Base-by-base conservation (phyloP, 2,329 filamentous ascomycete species). In the Falciphora oryzae region DNA sequence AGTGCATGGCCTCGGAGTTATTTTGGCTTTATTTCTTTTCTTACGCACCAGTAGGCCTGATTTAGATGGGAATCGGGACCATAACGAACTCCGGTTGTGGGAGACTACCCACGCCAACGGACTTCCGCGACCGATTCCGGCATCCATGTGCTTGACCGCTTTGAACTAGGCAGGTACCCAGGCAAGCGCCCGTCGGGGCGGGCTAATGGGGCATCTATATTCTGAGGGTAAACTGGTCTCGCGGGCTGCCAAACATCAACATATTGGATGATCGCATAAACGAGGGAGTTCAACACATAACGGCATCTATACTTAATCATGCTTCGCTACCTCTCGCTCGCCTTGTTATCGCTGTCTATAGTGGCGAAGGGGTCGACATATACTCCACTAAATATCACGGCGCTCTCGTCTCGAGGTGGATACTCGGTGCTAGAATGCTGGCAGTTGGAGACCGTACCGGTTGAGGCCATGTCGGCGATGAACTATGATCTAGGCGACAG, bases 361-460 rank as follows among this genome's bases (percentile, higher is more conserved):
- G 22, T 4, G 29, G 62, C 25, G 8, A 22, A 63, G 31, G 50
- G 16, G 22, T 58, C 57, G 13, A 65, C 44, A n/a, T n/a, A 22
- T 18, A 53, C 64, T 18, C 68, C 66, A 1, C 65, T 74, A 6
- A 74, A 74, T 66, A 69, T 74, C 63, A 74, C 71, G 3, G 71
- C 73, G 22, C 60, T 74, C 0, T 67, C 73, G 0, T 73, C 73
- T 1, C 70, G 69, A 8, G 57, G 69, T 32, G 71, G 70, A 0
- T 71, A 71, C 61, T 74, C 73, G 14, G 69, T 71, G 0, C 65
- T 73, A 14, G 69, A 74, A 61, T 73, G 73, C 67, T 74, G 72
- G 72, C 70, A 73, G 61, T 67, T 74, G 7, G 58, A 67, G 0
- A 65, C 69, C 0, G 28, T 70, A 10, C 70, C 71, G 0, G 68